Evolutionary conservation across 2,329 filamentous ascomycete genomes (phyloP), one percentile per base, ranked within the genome.

Genomic region (Pochonia chlamydosporia): DNA sequence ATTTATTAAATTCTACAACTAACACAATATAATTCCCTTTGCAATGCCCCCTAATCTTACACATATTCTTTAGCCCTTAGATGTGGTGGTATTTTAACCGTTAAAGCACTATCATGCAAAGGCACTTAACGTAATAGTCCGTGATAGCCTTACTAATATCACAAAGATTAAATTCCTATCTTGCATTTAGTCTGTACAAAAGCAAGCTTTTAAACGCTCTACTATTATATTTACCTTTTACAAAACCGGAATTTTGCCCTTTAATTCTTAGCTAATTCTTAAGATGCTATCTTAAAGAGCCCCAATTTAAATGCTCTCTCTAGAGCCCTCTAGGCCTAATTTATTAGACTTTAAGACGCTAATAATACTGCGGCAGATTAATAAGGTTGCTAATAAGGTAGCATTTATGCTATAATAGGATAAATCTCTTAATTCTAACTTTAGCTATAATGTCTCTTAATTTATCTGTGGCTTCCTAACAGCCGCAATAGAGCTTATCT

Each of bases 11-110:
- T 49, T 37, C 37, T 33, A 21, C 24, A 10, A 39, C n/a, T 18
- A 33, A 8, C 31, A 53, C 23, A 26, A 47, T 24, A 53, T 53
- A 18, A 39, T 53, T n/a, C 43, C 40, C 21, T 53, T 53, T 40
- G 43, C 44, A 4, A 28, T 53, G 26, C 49, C 49, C 31, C 41
- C 43, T 4, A 4, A 49, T 36, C 36, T 45, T 24, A 49, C 42
- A 23, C 42, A 45, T 43, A 31, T 45, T n/a, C 47, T 49, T 35
- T 28, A 49, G 33, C 47, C 42, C 30, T 36, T 49, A 13, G 24
- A 42, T 36, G 23, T 49, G 18, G 37, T 49, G 25, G 48, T 50
- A 25, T 36, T 48, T 33, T 36, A 46, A 35, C 14, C 40, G 25
- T 24, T 45, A 11, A 49, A 49, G 42, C 41, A 45, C 21, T 49